Evolutionary conservation across 2,329 filamentous ascomycete genomes (phyloP), one percentile per base, ranked within the genome.

Genomic region (Macroventuria anomochaeta): DNA sequence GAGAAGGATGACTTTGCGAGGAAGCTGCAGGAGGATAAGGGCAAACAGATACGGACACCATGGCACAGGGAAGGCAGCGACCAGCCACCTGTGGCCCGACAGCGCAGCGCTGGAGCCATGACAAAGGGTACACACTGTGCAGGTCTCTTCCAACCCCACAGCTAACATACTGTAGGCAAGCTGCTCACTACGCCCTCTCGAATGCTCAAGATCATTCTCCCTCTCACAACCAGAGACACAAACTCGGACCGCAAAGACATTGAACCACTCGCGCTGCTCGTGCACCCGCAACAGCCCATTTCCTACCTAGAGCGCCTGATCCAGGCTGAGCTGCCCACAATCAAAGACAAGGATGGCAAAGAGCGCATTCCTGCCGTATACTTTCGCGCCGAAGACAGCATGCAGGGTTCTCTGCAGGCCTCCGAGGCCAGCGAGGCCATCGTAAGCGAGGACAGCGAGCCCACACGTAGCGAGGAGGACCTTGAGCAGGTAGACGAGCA

Each of bases 301-400:
- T 96, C 91, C 7, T 96, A 96, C 72, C 85, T 96, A 34, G 91
- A 96, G 72, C 85, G 91, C 7, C 79, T 97, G 3, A 93, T 97
- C 39, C 93, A 96, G 69, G 89, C 91, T 46, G 93, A 96, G 73
- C 80, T 96, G 0, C 90, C 91, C 0, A 84, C 85, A 0, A 79
- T 93, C 12, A 79, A 83, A 29, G 79, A 77, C 1, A 83, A 83
- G 51, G 75, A 86, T 40, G 84, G 88, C 7, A 83, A 85, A 6
- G 85, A 91, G 58, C 87, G 88, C 58, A 82, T 90, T 1, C 91
- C 91, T 0, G 83, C 81, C 29, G 83, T 96, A 1, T 85, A 87
- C 31, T 97, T 97, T 69, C 84, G 90, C 25, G 92, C 92, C 10
- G 87, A 93, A 62, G 89, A 91, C 56, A 83, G 87, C 2, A 85